These are phyloP conservation scores for Talinum fruticosum DNA, from an alignment of 148 eudicot genomes.

Conservation along the genomic window DNA sequence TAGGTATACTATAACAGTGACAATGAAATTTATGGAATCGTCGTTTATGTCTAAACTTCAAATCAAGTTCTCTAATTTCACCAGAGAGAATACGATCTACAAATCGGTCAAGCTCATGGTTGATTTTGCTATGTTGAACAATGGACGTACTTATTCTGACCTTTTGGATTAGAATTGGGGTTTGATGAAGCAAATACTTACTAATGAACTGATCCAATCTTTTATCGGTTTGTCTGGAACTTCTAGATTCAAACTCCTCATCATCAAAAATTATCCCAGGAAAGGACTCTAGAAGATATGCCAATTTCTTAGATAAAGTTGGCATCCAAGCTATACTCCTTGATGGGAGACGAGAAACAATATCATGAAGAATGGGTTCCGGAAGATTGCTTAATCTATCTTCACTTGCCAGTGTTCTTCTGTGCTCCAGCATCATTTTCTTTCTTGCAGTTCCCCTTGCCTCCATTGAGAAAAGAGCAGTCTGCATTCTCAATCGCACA, in stretches of 20 bases:
- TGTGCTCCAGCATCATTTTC: constrained; percentile 4
- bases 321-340: constrained; percentile 9
- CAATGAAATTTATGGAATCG: not conserved
- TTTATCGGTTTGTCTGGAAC: not conserved
- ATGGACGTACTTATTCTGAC: not conserved
- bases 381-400: constrained; percentile 14
- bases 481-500: not conserved
- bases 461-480: not conserved
- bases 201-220: constrained; percentile 2
- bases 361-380: not conserved
- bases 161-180: constrained; percentile 2
- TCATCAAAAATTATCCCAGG: constrained; percentile 14
- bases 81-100: not conserved
- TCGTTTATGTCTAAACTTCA: constrained; percentile 3
- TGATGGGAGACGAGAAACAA: constrained; percentile 17
- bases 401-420: not conserved
- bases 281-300: not conserved
- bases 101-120: not conserved
- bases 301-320: constrained; percentile 12
- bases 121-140: not conserved
- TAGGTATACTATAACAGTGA: constrained; percentile 6
- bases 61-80: constrained; percentile 12
- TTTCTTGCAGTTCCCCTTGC: not conserved
- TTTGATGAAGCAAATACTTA: constrained; percentile 4
- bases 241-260: not conserved